Base-by-base conservation (phyloP, 352 stramenopile genomes). In the Aphanomyces astaci region DNA sequence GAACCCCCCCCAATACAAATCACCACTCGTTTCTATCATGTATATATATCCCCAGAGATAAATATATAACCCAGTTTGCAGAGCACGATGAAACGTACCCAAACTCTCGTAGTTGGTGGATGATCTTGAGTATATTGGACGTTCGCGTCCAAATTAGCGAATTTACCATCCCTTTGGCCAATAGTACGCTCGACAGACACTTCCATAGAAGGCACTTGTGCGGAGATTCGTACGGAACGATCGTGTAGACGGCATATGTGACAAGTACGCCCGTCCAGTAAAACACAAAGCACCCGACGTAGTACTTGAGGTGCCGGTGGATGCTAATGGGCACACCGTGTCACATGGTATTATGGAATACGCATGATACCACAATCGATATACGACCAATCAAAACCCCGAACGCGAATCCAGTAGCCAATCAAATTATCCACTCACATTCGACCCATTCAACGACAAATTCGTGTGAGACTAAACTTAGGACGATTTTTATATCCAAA, bases 201-300 rank as follows among this genome's bases (percentile, higher is more conserved):
- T 90, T 79, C 84, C 84, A 93, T 2, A 89, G 73, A 3, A 78
- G 82, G 66, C 84, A 93, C 1, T 82, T 76, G 0, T 88, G 25
- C 0, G 75, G 75, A 7, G 76, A 72, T 17, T 71, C 68, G 54
- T 74, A 71, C 27, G 83, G 81, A 4, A 90, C 64, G 36, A 93
- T 49, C 45, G 73, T 87, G 64, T 91, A 93, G 0, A 87, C 65
- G 0, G 76, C 81, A 60, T 91, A 93, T 25, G 75, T 87, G 2
- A 79, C 75, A 0, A 93, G 64, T 10, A 93, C 84, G 17, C 90
- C 64, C 0, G 84, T 93, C 84, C 84, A 93, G 71, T 90, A 93
- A 27, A 83, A 82, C 55, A 93, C 90, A 71, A 91, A 93, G 68
- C 82, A 91, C 15, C 82, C 84, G n/a, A 93, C 84, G 51, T 93